Percentiles rank a stretch among this genome's conserved stretches.
These are phyloP conservation scores for Kodamaea ohmeri DNA, from an alignment of 1,139 yeast genomes.

Conservation along the genomic window DNA sequence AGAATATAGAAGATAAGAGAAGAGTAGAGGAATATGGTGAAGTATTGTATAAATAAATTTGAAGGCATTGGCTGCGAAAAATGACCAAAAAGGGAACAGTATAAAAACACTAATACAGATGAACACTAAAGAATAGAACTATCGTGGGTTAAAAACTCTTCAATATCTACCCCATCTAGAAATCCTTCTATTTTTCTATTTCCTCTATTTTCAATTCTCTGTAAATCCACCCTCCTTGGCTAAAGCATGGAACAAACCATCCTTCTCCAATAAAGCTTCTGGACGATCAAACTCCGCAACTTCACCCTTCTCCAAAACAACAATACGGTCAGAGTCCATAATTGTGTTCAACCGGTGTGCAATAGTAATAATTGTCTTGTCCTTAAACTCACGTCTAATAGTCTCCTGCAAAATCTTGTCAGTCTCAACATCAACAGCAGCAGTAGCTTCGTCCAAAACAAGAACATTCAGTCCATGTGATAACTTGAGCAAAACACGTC, in stretches of 20 bases:
- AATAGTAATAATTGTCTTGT: conserved; percentile 88
- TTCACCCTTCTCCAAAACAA: conserved; percentile 81
- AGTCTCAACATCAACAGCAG: conserved; percentile 95
- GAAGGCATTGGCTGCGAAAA: too few species aligned
- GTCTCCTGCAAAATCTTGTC: conserved; percentile 86
- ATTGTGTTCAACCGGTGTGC: conserved; percentile 95
- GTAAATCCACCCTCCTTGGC: conserved; percentile 65
- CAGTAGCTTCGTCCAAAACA: conserved; percentile 94
- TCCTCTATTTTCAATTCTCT: neutral
- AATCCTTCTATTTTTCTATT: neutral
- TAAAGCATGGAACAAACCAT: conserved; percentile 69
- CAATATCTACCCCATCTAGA: neutral
- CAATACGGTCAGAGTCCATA: conserved; percentile 83
- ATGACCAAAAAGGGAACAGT: too few species aligned
- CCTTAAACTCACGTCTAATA: conserved; percentile 77
- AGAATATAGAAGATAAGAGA: neutral
- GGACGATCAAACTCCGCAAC: conserved; percentile 90
- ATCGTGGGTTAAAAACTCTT: too few species aligned
- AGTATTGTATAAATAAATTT: too few species aligned
- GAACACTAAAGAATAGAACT: too few species aligned
- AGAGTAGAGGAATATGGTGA: neutral
- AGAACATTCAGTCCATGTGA: conserved; percentile 61
- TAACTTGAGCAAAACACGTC: conserved; percentile 73
- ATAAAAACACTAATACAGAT: too few species aligned
- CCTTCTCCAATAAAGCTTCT: conserved; percentile 57